These are phyloP conservation scores for Malbranchea cinnamomea DNA, from an alignment of 2,329 filamentous ascomycete genomes.

Conservation along the genomic window DNA sequence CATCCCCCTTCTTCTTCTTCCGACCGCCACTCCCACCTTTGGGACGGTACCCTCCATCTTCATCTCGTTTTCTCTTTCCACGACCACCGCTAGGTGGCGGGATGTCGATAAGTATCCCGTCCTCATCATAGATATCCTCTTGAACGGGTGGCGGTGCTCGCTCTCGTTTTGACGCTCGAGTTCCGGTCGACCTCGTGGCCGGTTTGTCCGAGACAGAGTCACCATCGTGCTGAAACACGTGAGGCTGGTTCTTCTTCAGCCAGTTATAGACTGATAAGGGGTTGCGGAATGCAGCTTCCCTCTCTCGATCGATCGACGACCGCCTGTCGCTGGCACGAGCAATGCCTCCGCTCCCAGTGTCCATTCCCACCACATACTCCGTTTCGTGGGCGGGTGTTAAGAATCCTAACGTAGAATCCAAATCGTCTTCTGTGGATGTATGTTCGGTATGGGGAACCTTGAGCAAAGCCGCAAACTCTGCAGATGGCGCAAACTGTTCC, in stretches of 20 bases:
- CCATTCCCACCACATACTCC: conserved; percentile 27
- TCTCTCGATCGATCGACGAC: conserved; percentile 37
- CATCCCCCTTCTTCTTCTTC: conserved; percentile 24
- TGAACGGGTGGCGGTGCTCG: conserved; percentile 24
- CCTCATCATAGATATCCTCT: conserved; percentile 29
- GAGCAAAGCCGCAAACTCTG: conserved; percentile 19
- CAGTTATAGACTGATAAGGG: conserved; percentile 91
- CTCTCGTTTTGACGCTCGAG: conserved; percentile 27
- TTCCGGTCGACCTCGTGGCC: conserved; percentile 22
- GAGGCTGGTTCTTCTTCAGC: conserved; percentile 71
- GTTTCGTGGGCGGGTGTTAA: conserved; percentile 30
- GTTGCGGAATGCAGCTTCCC: conserved; percentile 50
- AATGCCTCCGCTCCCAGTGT: conserved; percentile 39
- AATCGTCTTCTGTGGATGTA: conserved; percentile 9
- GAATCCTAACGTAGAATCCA: conserved; percentile 26
- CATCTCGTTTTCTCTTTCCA: conserved; percentile 33
- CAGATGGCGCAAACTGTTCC: conserved; percentile 23
- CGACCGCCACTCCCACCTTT: conserved; percentile 30
- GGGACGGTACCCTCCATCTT: conserved; percentile 32
- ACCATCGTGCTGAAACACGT: conserved; percentile 69
- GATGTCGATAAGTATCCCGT: conserved; percentile 25
- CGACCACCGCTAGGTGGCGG: conserved; percentile 15
- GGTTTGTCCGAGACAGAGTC: conserved; percentile 34
- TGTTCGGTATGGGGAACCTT: conserved; percentile 18
- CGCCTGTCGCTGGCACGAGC: conserved; percentile 26